Conservation (phyloP, 2,329 filamentous ascomycete species). For the Alternaria postmessia region DNA sequence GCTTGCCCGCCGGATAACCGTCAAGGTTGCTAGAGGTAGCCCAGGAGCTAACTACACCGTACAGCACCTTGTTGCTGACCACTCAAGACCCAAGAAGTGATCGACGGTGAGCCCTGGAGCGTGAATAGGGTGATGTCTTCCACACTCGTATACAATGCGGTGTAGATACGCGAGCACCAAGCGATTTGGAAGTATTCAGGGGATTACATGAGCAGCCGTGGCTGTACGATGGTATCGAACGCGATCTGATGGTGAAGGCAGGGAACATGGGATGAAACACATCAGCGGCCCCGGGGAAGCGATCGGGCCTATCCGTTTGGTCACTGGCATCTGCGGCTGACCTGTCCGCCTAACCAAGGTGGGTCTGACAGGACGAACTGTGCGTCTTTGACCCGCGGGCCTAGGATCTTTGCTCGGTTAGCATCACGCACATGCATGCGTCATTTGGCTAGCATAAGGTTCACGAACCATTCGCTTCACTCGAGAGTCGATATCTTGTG, state of each 20-base stretch:
- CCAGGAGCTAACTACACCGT: neutral
- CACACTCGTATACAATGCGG: slow-evolving; percentile 6
- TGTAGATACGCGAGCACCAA: slow-evolving; percentile 5
- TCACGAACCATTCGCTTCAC: slow-evolving; percentile 12
- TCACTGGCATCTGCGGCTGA: slow-evolving; percentile 11
- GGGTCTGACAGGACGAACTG: slow-evolving; percentile 21
- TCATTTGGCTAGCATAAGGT: slow-evolving; percentile 10
- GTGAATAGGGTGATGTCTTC: neutral
- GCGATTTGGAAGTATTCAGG: slow-evolving; percentile 1
- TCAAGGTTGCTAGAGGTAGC: slow-evolving; percentile 3
- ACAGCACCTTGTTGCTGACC: neutral
- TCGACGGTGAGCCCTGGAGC: slow-evolving; percentile 2
- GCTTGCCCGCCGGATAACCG: neutral
- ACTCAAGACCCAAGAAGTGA: slow-evolving; percentile 4
- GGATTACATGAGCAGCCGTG: slow-evolving; percentile 5
- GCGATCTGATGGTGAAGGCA: slow-evolving; percentile 12
- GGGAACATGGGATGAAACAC: slow-evolving; percentile 22
- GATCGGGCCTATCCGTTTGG: slow-evolving; percentile 19
- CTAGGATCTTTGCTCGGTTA: slow-evolving; percentile 6
- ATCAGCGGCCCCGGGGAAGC: slow-evolving; percentile 16
- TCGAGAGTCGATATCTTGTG: neutral
- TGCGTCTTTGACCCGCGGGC: slow-evolving; percentile 12
- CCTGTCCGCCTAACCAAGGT: slow-evolving; percentile 10
- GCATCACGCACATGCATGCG: slow-evolving; percentile 3
- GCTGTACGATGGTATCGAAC: slow-evolving; percentile 16